Evolutionary conservation across 1,139 yeast species (phyloP), one percentile per base, ranked within the genome.

Genomic region (Pneumocystis wakefieldiae): DNA sequence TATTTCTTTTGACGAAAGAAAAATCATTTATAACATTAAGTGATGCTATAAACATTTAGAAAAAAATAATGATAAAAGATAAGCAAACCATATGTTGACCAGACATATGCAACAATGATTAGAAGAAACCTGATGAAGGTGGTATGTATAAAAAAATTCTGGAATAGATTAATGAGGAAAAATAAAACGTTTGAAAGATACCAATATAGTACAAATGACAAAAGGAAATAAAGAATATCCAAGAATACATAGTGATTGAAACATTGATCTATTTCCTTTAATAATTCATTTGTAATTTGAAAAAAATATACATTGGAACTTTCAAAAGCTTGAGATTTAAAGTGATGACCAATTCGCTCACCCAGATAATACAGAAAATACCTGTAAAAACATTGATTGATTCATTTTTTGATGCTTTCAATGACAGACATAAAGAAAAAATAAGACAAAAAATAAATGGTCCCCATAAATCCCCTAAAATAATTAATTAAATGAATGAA

Each of bases 201-300:
- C 53, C 1, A 17, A 17, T 41, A 41, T 41, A 24, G 53, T 41
- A 19, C 17, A 88, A 10, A 85, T 70, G 4, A 85, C 81, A 57
- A 88, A 77, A 1, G 96, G 96, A 73, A 88, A 87, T 73, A 87
- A 75, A 19, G 91, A 84, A 75, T 88, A 88, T 1, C 95, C 94
- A 1, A 87, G 81, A 36, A 91, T 87, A 70, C 90, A 84, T 64
- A 88, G 77, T 37, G 95, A 91, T 64, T 87, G 87, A 77, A 88
- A 82, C 69, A 86, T 59, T 19, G 64, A 61, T 48, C 85, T 82
- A 57, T 83, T 78, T 4, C 14, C 8, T 41, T 41, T 17, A 37
- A 17, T 41, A 17, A 3, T 17, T 41, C 7, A 17, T 17, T 41
- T 10, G 19, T 7, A 41, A 41, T 41, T 41, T 41, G 8, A 3